phyloP scores from a whole-genome alignment of 305 asterid genomes.

The Fraxinus albicans region DNA sequence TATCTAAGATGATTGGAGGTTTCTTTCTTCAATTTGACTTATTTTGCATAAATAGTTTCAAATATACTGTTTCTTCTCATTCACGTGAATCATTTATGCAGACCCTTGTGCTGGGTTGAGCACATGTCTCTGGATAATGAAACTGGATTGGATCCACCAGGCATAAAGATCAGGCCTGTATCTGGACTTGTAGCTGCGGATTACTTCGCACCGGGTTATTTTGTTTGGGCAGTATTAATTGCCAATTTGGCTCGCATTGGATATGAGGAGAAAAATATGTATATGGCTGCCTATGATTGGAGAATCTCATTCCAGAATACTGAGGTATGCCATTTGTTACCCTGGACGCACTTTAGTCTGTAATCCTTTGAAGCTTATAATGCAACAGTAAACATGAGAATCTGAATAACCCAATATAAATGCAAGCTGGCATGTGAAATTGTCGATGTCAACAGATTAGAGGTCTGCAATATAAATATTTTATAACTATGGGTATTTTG shows the following conservation, averaged over 20 bases:
- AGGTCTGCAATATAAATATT: background rate
- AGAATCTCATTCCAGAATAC: constrained; percentile 88
- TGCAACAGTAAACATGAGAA: background rate
- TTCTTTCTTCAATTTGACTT: constrained; percentile 3
- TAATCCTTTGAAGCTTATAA: constrained; percentile 19
- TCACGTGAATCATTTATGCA: constrained; percentile 31
- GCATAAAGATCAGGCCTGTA: constrained; percentile 79
- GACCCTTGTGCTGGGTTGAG: constrained; percentile 92
- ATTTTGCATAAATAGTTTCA: constrained; percentile 1
- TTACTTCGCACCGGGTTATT: constrained; percentile 89
- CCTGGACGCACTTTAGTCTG: background rate
- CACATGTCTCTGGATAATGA: constrained; percentile 88
- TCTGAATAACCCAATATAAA: background rate
- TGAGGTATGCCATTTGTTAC: constrained; percentile 56
- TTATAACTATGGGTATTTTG: background rate
- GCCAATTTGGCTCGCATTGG: constrained; percentile 93
- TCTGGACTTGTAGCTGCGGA: constrained; percentile 95
- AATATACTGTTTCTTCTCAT: constrained; percentile 8
- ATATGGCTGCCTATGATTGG: constrained; percentile 98
- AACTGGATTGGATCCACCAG: constrained; percentile 88
- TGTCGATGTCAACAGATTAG: background rate
- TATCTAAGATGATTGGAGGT: background rate
- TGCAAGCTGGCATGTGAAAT: background rate
- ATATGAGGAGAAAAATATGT: constrained; percentile 91
- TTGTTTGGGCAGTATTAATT: constrained; percentile 90